Evolutionary conservation across 2,329 filamentous ascomycete genomes (phyloP), one percentile per base, ranked within the genome.

Genomic region (Arthrobotrys conoides): DNA sequence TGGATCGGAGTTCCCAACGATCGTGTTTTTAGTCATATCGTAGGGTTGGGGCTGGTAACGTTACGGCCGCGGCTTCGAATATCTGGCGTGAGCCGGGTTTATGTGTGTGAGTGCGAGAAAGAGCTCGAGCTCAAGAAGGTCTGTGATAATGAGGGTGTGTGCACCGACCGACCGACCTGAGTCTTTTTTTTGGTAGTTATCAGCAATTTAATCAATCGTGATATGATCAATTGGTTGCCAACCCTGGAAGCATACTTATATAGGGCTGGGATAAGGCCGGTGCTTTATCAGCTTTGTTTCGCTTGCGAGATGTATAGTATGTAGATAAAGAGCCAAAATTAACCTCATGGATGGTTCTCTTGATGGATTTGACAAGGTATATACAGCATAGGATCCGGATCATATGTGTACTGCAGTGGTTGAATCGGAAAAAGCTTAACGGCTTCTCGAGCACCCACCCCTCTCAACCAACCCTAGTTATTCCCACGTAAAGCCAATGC

Each of bases 251-350:
- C n/a, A n/a, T n/a, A n/a, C n/a, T n/a, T n/a, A n/a, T 22, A 41
- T 44, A 46, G 14, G 27, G 48, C 46, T 71, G 57, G 57, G 57
- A 36, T 61, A 41, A 12, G 67, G 51, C 27, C 27, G 27, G 3
- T 3, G 57, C 18, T 66, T 73, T 73, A 73, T 73, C 70, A 73
- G 71, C 71, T 64, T n/a, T 75, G 67, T 67, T 38, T 67, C 61
- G 49, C 51, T 38, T 69, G 33, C n/a, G 5, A 55, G 24, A 22
- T 49, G n/a, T 67, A 3, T 61, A 8, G 33, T n/a, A 49, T 59
- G 66, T 61, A 67, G 57, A 41, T 61, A 61, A 55, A 59, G 20
- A 48, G 51, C 61, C 49, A 57, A 65, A 61, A 61, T 61, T 49
- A 65, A 65, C 61, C 61, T 65, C 61, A 16, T 1, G 1, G 33